These are phyloP conservation scores for Dioscorea zingiberensis DNA, from an alignment of 106 monocot species.

Conservation along the genomic window DNA sequence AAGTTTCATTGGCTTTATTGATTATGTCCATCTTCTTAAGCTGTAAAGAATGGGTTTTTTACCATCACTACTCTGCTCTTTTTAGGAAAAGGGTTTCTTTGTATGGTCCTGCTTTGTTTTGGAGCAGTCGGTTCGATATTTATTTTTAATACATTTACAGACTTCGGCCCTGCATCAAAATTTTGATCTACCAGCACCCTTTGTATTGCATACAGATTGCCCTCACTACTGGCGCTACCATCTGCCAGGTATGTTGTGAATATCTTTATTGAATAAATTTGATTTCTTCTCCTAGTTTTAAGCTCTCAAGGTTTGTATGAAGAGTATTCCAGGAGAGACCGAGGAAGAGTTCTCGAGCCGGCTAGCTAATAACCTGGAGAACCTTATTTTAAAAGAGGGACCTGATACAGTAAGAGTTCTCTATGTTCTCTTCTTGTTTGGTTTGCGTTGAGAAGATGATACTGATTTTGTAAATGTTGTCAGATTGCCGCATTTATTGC, in stretches of 20 bases:
- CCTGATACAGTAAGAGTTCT: constrained; percentile 72
- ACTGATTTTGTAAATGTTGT: neutral
- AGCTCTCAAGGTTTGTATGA: too few relatives aligned
- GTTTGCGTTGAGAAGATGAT: neutral
- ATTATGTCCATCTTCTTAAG: neutral
- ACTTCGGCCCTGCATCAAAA: constrained; percentile 89
- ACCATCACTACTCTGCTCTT: too few relatives aligned
- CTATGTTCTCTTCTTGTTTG: neutral
- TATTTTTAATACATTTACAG: constrained; percentile 24
- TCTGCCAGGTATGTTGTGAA: constrained; percentile 66
- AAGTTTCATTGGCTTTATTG: neutral
- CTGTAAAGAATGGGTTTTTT: too few relatives aligned
- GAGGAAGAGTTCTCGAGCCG: constrained; percentile 96
- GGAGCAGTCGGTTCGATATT: too few relatives aligned
- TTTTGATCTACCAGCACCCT: constrained; percentile 95
- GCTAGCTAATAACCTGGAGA: constrained; percentile 85
- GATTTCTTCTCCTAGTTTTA: too few relatives aligned
- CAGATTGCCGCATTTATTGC: constrained; percentile 99
- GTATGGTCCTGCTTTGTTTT: too few relatives aligned
- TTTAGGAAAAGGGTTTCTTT: too few relatives aligned
- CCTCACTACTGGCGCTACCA: constrained; percentile 98
- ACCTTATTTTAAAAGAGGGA: constrained; percentile 94
- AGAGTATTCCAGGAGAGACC: constrained; percentile 62
- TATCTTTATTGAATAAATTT: neutral
- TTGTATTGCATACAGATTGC: constrained; percentile 97